Percentiles rank a stretch among this genome's conserved stretches.
These are phyloP conservation scores for Cryptomeria japonica DNA, from an alignment of 75 land plant species.

Conservation along the genomic window DNA sequence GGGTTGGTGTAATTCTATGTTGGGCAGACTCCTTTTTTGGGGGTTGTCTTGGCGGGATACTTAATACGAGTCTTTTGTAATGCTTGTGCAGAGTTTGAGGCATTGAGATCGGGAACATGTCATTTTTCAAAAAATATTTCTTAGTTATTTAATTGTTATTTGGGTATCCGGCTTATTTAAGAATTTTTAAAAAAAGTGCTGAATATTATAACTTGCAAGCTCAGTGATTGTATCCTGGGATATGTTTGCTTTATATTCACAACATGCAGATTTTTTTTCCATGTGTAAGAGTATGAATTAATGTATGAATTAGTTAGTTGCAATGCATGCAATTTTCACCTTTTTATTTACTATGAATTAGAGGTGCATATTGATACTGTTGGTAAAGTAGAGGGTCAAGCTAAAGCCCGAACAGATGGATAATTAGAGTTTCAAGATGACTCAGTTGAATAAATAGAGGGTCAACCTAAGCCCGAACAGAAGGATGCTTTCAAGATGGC, in stretches of 20 bases:
- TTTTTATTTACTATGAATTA: too few relatives aligned
- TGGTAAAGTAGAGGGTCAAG: too few relatives aligned
- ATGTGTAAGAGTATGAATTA: background rate
- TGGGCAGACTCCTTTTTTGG: background rate
- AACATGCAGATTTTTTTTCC: background rate
- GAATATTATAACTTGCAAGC: background rate
- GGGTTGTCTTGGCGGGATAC: background rate
- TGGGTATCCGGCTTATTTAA: background rate
- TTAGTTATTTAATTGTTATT: background rate
- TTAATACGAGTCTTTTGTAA: background rate
- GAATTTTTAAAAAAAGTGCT: background rate
- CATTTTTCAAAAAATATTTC: background rate
- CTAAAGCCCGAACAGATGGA: too few relatives aligned
- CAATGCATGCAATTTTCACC: background rate
- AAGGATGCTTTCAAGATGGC: too few relatives aligned
- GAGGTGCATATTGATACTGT: too few relatives aligned
- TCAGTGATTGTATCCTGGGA: background rate
- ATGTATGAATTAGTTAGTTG: background rate
- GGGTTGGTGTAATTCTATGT: background rate
- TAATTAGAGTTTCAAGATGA: too few relatives aligned
- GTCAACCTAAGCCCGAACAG: too few relatives aligned
- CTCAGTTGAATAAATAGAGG: too few relatives aligned
- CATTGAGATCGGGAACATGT: background rate
- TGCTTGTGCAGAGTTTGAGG: background rate
- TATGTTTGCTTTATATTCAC: background rate